phyloP scores from a whole-genome alignment of 2,329 filamentous ascomycete species.

The Teratosphaeria pseudoeucalypti region DNA sequence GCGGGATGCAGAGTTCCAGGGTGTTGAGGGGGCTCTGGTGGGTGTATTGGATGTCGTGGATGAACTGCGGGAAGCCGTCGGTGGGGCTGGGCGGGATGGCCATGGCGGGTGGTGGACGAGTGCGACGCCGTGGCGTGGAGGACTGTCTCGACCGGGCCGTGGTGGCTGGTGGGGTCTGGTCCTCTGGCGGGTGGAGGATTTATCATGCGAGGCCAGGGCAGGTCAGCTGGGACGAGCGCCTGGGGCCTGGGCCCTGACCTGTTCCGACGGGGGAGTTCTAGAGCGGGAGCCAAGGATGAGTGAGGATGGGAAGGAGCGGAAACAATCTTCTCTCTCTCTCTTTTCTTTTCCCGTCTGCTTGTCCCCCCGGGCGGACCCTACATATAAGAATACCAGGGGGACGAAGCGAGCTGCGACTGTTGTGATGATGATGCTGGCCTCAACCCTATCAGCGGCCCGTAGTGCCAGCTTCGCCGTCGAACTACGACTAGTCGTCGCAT shows the following conservation, averaged over 20 bases:
- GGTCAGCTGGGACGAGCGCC: too few relatives aligned
- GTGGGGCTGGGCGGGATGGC: slow-evolving; percentile 1
- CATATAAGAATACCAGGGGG: too few relatives aligned
- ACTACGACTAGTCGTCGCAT: not conserved
- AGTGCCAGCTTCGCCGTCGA: not conserved
- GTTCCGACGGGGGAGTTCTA: not conserved
- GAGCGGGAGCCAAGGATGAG: not conserved
- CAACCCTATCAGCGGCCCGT: not conserved
- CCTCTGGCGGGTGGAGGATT: too few relatives aligned
- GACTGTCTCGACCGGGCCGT: too few relatives aligned
- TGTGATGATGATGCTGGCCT: too few relatives aligned
- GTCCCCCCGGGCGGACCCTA: too few relatives aligned
- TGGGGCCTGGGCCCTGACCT: too few relatives aligned
- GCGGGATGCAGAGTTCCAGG: slow-evolving; percentile 33
- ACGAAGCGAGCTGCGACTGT: too few relatives aligned
- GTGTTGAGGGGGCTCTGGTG: slow-evolving; percentile 29
- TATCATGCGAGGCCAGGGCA: too few relatives aligned
- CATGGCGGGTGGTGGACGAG: slow-evolving; percentile 1
- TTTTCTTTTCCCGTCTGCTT: not conserved
- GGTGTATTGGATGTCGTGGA: slow-evolving; percentile 20
- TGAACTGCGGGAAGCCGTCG: slow-evolving; percentile 17
- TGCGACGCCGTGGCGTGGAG: too few relatives aligned
- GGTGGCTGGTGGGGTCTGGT: too few relatives aligned
- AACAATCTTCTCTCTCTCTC: not conserved
- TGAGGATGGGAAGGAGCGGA: not conserved